These are phyloP conservation scores for Suillus subalutaceus DNA, from an alignment of 768 basidiomycete genomes.

Conservation along the genomic window DNA sequence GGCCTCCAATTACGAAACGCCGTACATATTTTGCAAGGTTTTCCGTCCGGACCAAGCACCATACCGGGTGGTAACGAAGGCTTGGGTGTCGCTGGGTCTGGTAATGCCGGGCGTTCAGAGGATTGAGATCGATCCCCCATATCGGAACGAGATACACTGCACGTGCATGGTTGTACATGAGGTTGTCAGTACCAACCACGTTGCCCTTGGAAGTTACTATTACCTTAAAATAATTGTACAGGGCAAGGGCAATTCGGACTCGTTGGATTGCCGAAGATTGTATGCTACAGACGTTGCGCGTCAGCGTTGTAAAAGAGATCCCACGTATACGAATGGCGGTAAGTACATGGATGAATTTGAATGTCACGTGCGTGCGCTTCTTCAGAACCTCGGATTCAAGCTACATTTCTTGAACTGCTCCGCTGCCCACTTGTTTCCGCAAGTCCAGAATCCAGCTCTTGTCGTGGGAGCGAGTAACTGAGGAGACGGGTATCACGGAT, in stretches of 20 bases:
- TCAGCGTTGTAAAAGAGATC: neutral
- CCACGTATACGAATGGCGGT: too few relatives aligned
- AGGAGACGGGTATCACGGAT: too few relatives aligned
- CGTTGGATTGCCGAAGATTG: neutral
- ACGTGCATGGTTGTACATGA: conserved; percentile 1
- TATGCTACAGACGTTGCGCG: too few relatives aligned
- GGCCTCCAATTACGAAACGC: conserved; percentile 76
- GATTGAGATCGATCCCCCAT: conserved; percentile 8
- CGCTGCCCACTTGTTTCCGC: too few relatives aligned
- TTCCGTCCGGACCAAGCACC: conserved; percentile 90
- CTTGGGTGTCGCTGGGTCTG: conserved; percentile 18
- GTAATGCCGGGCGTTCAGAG: conserved; percentile 2
- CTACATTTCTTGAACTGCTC: too few relatives aligned
- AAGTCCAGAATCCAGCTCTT: too few relatives aligned
- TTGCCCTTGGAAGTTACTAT: neutral
- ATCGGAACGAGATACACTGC: neutral
- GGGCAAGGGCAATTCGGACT: neutral
- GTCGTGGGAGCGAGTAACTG: too few relatives aligned
- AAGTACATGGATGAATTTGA: too few relatives aligned
- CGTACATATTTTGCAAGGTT: conserved; percentile 92
- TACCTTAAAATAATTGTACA: neutral
- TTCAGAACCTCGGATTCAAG: too few relatives aligned
- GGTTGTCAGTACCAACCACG: neutral
- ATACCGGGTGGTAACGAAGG: conserved; percentile 72
- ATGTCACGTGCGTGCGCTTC: too few relatives aligned